These are phyloP conservation scores for Suillus variegatus DNA, from an alignment of 768 basidiomycete species.

Conservation along the genomic window DNA sequence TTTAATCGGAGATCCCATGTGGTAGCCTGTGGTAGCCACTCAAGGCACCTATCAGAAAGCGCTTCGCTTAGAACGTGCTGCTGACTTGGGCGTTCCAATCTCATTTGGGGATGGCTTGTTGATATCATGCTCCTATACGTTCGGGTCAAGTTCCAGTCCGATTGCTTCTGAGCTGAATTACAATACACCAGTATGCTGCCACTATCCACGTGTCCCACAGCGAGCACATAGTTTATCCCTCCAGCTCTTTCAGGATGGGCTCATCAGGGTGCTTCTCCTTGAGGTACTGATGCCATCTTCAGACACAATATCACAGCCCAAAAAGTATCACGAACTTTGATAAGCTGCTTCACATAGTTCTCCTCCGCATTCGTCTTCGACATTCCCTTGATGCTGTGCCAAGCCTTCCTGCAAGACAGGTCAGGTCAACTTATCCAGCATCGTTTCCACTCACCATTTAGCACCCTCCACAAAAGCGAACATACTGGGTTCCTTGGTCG, in stretches of 20 bases:
- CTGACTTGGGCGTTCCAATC: not conserved
- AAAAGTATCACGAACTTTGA: constrained; percentile 49
- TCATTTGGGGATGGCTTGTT: not conserved
- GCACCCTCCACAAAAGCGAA: constrained; percentile 77
- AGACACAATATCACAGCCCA: not conserved
- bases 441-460: constrained; percentile 67
- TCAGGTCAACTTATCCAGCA: constrained; percentile 1
- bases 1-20: not conserved
- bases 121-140: not conserved
- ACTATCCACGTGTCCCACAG: not conserved
- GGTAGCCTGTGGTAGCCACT: not conserved
- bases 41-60: not conserved
- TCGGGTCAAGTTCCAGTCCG: not conserved
- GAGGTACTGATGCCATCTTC: constrained; percentile 1
- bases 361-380: constrained; percentile 69
- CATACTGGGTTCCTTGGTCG: constrained; percentile 68
- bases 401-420: constrained; percentile 70
- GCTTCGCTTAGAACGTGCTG: not conserved
- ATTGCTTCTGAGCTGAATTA: not conserved
- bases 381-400: constrained; percentile 71
- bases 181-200: not conserved
- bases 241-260: constrained; percentile 2
- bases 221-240: not conserved
- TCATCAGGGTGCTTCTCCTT: not conserved
- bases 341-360: constrained; percentile 76